Evolutionary conservation across 1,284 basidiomycete genomes (phyloP).

Genomic region (Leccinum pallidistipes): DNA sequence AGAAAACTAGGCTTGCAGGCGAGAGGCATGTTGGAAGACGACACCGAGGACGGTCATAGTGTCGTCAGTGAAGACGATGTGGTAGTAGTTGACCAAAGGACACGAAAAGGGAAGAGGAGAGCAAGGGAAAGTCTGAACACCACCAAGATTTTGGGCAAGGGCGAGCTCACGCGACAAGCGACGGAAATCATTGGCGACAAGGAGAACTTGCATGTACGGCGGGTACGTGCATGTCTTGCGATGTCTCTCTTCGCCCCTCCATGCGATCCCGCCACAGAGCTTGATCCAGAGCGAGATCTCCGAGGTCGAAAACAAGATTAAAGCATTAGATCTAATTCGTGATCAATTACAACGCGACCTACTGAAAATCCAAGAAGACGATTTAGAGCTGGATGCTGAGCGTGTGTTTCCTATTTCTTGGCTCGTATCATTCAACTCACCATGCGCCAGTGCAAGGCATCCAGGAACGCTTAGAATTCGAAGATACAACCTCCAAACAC

Average conservation of each 20-base stretch:
- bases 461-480: conserved; percentile 76
- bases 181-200: conserved; percentile 87
- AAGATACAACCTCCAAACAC: conserved; percentile 47
- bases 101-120: conserved; percentile 55
- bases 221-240: conserved; percentile 53
- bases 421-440: conserved; percentile 7
- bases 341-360: conserved; percentile 82
- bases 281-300: conserved; percentile 83
- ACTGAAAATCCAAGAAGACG: conserved; percentile 89
- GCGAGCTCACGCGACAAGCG: conserved; percentile 79
- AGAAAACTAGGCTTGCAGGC: conserved; percentile 78
- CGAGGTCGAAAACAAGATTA: conserved; percentile 88
- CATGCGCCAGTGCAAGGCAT: conserved; percentile 74
- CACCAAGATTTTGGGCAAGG: conserved; percentile 72
- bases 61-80: conserved; percentile 66
- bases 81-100: conserved; percentile 52
- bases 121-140: conserved; percentile 69
- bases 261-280: conserved; percentile 49
- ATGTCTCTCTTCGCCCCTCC: conserved; percentile 2
- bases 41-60: conserved; percentile 57
- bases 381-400: conserved; percentile 94
- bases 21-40: conserved; percentile 70
- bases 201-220: conserved; percentile 84
- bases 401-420: conserved; percentile 47
- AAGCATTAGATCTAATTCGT: conserved; percentile 80